A percentile compares a stretch with the other conserved stretches of the same genome.
phyloP scores from a whole-genome alignment of 345 rosid genomes.

The Syzygium oleosum region DNA sequence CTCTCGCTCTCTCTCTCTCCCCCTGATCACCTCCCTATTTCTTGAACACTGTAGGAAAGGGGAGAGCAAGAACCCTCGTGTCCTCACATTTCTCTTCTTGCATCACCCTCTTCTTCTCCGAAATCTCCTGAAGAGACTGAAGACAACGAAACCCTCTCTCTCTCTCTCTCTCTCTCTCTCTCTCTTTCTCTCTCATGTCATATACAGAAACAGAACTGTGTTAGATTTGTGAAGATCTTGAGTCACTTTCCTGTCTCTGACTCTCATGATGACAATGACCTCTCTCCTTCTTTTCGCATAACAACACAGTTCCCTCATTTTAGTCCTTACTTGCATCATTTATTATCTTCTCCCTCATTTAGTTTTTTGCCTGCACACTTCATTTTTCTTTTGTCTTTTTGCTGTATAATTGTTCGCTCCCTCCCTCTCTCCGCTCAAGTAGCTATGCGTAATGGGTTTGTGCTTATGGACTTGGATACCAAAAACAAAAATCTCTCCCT shows the following conservation, averaged over 20 bases:
- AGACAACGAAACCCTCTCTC: background rate
- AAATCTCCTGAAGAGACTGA: background rate
- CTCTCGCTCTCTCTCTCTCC: background rate
- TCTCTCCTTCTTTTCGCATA: slow-evolving; percentile 9
- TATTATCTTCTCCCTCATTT: background rate
- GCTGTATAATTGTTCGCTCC: background rate
- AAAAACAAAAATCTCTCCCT: background rate
- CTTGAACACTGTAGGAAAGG: background rate
- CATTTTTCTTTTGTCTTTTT: background rate
- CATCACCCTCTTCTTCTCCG: background rate
- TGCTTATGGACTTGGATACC: background rate
- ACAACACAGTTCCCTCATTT: background rate
- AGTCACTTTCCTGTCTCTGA: slow-evolving; percentile 63
- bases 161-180: background rate
- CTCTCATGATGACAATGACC: slow-evolving; percentile 63
- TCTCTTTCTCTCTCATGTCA: background rate
- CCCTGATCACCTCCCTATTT: background rate
- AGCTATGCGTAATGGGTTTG: background rate
- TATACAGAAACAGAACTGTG: background rate
- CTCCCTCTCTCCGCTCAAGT: background rate
- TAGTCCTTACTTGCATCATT: background rate
- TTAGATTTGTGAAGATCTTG: slow-evolving; percentile 44
- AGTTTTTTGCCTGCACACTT: background rate
- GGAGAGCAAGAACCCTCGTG: background rate
- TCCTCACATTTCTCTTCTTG: background rate